Conservation (phyloP, 2,329 filamentous ascomycete genomes). For the Plenodomus tracheiphilus region DNA sequence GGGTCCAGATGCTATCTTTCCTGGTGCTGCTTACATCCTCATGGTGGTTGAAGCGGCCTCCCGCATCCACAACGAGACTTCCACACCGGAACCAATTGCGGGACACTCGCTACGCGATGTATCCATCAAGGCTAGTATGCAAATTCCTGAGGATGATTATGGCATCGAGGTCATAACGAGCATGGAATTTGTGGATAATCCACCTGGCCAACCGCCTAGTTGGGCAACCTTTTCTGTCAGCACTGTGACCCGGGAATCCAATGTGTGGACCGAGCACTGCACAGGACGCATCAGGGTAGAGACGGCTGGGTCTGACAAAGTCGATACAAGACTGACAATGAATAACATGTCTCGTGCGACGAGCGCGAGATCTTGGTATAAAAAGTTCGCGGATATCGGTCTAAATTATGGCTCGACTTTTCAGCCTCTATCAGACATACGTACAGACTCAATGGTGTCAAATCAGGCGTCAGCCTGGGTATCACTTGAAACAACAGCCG, state of each 20-base stretch:
- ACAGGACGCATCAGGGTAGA: constrained; percentile 16
- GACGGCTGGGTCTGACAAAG: too few relatives aligned
- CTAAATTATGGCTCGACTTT: constrained; percentile 26
- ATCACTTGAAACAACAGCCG: too few relatives aligned
- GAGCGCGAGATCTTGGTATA: constrained; percentile 24
- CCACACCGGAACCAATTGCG: neutral
- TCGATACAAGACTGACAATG: too few relatives aligned
- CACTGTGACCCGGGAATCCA: constrained; percentile 5
- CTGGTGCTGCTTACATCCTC: constrained; percentile 48
- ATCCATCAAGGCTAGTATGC: constrained; percentile 17
- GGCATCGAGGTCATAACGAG: constrained; percentile 21
- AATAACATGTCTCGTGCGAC: constrained; percentile 2
- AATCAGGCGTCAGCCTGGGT: too few relatives aligned
- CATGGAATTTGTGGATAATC: constrained; percentile 8
- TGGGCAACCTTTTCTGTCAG: constrained; percentile 24
- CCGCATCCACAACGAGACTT: neutral
- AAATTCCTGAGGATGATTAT: constrained; percentile 23
- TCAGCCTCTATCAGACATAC: constrained; percentile 14
- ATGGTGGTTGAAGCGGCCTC: constrained; percentile 48
- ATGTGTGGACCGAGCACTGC: constrained; percentile 27
- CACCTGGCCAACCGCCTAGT: constrained; percentile 7
- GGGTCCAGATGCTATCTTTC: constrained; percentile 46
- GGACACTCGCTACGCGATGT: constrained; percentile 24
- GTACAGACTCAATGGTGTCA: too few relatives aligned
- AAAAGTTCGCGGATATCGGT: constrained; percentile 17